A percentile compares a stretch with the other conserved stretches of the same genome.
phyloP scores from a whole-genome alignment of 2,329 filamentous ascomycete species.

The Myriangium duriaei region DNA sequence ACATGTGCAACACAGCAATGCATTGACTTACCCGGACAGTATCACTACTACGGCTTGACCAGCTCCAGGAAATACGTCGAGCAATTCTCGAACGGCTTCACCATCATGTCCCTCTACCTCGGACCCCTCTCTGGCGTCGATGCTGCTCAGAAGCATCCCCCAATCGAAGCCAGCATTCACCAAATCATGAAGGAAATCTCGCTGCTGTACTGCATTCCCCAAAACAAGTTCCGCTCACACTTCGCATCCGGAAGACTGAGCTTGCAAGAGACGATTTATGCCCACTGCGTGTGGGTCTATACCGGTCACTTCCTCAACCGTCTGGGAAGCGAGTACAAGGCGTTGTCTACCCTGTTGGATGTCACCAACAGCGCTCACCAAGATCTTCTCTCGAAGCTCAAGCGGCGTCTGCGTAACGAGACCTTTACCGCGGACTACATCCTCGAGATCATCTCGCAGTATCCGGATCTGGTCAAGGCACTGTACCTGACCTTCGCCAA shows the following conservation, averaged over 20 bases:
- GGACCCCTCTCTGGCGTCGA: conserved; percentile 53
- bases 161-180: conserved; percentile 88
- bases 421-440: conserved; percentile 99
- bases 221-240: conserved; percentile 86
- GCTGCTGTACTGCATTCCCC: conserved; percentile 90
- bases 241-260: conserved; percentile 80
- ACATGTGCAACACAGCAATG: conserved; percentile 1
- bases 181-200: conserved; percentile 99
- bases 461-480: conserved; percentile 74
- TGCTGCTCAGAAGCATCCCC: conserved; percentile 48
- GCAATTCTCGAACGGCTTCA: conserved; percentile 14
- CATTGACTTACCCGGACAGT: conserved; percentile 26
- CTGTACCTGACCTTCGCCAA: conserved; percentile 87
- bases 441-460: conserved; percentile 85
- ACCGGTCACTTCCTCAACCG: conserved; percentile 97
- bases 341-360: conserved; percentile 70
- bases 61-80: conserved; percentile 94
- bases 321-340: conserved; percentile 77
- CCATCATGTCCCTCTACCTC: conserved; percentile 61
- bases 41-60: conserved; percentile 97
- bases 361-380: conserved; percentile 70
- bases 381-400: conserved; percentile 82
- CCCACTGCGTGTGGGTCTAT: conserved; percentile 95
- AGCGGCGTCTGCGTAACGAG: conserved; percentile 86
- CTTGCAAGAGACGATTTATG: conserved; percentile 92